phyloP scores from a whole-genome alignment of 352 stramenopile species.

The Hyaloperonospora arabidopsidis region DNA sequence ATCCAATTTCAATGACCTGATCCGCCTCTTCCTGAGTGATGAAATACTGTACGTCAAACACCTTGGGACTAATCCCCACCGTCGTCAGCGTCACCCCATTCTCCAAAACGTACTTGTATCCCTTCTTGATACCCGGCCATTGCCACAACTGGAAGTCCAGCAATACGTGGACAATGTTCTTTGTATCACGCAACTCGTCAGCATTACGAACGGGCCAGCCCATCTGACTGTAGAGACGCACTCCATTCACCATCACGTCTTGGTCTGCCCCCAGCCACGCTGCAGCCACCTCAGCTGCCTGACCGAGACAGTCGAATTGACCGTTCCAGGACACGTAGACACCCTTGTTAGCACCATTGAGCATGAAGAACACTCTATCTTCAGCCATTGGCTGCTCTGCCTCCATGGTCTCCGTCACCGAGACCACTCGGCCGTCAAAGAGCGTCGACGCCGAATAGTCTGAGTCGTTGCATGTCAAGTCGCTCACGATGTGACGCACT shows the following conservation, averaged over 20 bases:
- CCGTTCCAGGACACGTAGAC: conserved; percentile 77
- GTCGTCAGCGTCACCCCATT: conserved; percentile 66
- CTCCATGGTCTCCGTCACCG: conserved; percentile 56
- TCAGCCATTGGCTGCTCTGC: conserved; percentile 14
- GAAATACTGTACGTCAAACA: conserved; percentile 68
- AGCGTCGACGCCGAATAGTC: conserved; percentile 31
- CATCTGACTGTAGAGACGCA: conserved; percentile 69
- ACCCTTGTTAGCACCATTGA: conserved; percentile 75
- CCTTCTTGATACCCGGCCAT: conserved; percentile 76
- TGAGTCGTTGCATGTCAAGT: conserved; percentile 27
- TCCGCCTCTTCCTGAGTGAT: conserved; percentile 51
- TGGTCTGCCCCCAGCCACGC: conserved; percentile 55
- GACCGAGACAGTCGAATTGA: conserved; percentile 52
- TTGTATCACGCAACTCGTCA: conserved; percentile 37
- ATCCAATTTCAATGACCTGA: conserved; percentile 46
- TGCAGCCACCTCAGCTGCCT: conserved; percentile 40
- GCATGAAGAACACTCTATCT: conserved; percentile 75
- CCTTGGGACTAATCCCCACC: conserved; percentile 57
- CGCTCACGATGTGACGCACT: conserved; percentile 39
- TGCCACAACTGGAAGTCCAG: conserved; percentile 81
- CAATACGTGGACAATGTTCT: conserved; percentile 65
- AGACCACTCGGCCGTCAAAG: conserved; percentile 28
- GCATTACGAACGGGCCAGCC: conserved; percentile 46
- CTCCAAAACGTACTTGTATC: conserved; percentile 64
- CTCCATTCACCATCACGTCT: conserved; percentile 57